Evolutionary conservation across 208 protist species (phyloP), one percentile per base, ranked within the genome.

Genomic region (Wallacemonas rigidus): DNA sequence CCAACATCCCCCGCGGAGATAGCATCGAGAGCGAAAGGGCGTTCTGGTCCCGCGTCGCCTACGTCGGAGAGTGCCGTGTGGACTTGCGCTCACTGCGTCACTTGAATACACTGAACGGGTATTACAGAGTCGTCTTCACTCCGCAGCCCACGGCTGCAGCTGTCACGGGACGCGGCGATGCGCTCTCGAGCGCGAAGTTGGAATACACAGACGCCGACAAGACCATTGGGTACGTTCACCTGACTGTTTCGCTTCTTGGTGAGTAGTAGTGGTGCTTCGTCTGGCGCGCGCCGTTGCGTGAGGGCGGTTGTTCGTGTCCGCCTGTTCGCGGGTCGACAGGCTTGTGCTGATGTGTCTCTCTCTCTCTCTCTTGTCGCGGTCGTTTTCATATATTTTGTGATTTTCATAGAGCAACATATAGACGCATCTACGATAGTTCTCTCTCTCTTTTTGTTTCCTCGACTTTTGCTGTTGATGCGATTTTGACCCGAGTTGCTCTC

Each of bases 21-120:
- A 48, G 45, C 15, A 40, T 48, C 9, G 58, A 54, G 45, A 71
- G 76, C 5, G 89, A 94, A 63, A 72, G 86, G 48, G 26, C 69
- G n/a, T 93, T 94, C 62, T 94, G 88, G 91, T 75, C 77, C 3
- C 77, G 71, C 8, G 78, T 86, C 1, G 85, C 88, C 26, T 77
- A 83, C 57, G 73, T 94, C 69, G 91, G 89, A 54, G 85, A 89
- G 35, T 91, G 82, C 57, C 72, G 82, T 8, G 77, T 96, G 2
- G 89, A 96, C 73, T 86, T 96, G 3, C 83, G 86, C 39, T 83
- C 89, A 4, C 77, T 96, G 67, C 87, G 89, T 3, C 93, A 91
- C 67, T 68, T 96, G 14, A 60, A 69, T 3, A 55, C 63, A 4
- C 72, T 94, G 35, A 85, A 96, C 48, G 91, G 91, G 2, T 96